Evolutionary conservation across 139 green algal species (phyloP).

Genomic region (Coelastrella sp.): DNA sequence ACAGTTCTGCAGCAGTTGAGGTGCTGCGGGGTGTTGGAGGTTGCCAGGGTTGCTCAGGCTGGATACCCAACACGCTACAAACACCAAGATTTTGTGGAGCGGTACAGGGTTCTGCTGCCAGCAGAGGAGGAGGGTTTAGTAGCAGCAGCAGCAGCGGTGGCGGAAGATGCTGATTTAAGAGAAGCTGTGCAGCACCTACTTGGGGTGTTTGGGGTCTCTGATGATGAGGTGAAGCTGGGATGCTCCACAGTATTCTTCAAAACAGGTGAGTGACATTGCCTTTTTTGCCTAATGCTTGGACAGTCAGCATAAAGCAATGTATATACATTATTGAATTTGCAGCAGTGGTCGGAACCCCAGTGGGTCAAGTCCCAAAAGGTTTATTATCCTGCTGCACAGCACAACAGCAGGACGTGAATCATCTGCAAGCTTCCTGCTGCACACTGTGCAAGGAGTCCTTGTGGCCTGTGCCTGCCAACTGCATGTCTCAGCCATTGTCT

Average conservation of each 20-base stretch:
- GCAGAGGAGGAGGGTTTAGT: conserved; percentile 39
- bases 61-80: conserved; percentile 92
- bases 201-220: conserved; percentile 69
- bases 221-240: conserved; percentile 71
- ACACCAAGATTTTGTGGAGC: conserved; percentile 83
- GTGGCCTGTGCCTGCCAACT: neutral
- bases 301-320: too few species aligned
- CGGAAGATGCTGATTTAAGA: neutral
- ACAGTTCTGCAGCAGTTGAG: conserved; percentile 94
- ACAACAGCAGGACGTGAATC: neutral
- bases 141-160: neutral
- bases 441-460: neutral
- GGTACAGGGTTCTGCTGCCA: conserved; percentile 83
- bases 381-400: neutral
- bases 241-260: conserved; percentile 89
- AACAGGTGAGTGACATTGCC: conserved; percentile 40
- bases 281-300: too few species aligned
- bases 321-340: too few species aligned
- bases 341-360: too few species aligned
- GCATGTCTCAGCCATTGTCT: neutral
- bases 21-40: conserved; percentile 96
- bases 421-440: neutral
- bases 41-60: conserved; percentile 89
- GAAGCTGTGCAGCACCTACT: conserved; percentile 69
- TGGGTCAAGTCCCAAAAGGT: too few species aligned